These are phyloP conservation scores for Elsinoe necatrix DNA, from an alignment of 2,329 filamentous ascomycete genomes.

Conservation along the genomic window DNA sequence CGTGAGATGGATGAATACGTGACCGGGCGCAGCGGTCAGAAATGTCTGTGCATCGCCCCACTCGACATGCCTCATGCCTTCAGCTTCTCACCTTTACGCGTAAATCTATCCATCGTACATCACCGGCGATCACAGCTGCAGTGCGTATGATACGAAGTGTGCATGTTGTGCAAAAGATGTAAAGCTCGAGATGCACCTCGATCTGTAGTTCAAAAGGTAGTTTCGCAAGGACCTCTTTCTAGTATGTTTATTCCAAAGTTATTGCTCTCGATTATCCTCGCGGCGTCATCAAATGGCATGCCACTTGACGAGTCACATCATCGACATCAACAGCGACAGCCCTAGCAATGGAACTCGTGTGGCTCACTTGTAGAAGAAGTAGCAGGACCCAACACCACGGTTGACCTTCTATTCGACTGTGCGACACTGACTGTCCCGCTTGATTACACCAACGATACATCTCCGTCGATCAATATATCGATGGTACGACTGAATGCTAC, in stretches of 20 bases:
- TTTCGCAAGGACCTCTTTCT: no score
- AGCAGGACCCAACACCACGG: background rate
- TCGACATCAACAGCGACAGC: background rate
- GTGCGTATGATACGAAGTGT: no score
- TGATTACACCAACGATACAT: constrained; percentile 28
- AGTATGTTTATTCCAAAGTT: no score
- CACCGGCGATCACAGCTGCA: no score
- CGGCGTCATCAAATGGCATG: background rate
- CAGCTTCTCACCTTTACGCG: background rate
- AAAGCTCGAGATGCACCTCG: no score
- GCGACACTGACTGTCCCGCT: constrained; percentile 43
- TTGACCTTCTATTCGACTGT: constrained; percentile 41
- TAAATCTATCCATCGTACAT: background rate
- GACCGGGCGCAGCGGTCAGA: background rate
- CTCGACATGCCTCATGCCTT: background rate
- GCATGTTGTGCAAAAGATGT: no score
- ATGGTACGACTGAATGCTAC: constrained; percentile 39
- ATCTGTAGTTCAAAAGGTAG: no score
- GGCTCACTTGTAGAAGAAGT: background rate
- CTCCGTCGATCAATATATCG: constrained; percentile 34
- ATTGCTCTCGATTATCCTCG: background rate
- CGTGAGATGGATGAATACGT: background rate
- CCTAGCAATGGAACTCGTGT: background rate
- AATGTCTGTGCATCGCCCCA: background rate
- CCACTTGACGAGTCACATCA: background rate